Conservation (phyloP, 345 rosid genomes). For the Carallia pectinifolia region DNA sequence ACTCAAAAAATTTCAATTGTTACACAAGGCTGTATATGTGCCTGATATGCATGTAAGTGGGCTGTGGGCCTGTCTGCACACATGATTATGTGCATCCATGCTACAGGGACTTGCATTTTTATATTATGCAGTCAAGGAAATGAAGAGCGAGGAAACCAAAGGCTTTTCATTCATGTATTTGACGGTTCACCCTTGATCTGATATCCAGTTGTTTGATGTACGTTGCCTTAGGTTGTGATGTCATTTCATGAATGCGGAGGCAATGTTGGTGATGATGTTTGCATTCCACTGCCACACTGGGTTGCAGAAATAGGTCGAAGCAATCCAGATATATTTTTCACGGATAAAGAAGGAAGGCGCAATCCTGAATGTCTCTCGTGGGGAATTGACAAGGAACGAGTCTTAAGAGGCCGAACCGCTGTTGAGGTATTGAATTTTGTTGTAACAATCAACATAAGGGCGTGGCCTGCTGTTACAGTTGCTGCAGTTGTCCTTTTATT, state of each 20-base stretch:
- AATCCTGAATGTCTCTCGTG: constrained; percentile 97
- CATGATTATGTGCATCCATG: too few relatives aligned
- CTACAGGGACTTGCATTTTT: too few relatives aligned
- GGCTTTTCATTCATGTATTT: constrained; percentile 1
- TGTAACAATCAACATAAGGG: constrained; percentile 1
- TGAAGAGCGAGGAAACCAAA: background rate
- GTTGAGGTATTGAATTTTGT: constrained; percentile 59
- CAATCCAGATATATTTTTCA: constrained; percentile 90
- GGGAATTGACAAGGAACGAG: constrained; percentile 95
- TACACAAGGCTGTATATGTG: background rate
- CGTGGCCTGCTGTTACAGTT: background rate
- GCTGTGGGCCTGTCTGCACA: background rate
- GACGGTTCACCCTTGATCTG: constrained; percentile 20
- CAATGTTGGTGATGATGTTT: constrained; percentile 96
- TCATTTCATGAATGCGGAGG: constrained; percentile 99
- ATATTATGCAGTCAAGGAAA: background rate
- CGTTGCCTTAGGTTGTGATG: constrained; percentile 74
- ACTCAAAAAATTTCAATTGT: background rate
- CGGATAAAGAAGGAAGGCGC: constrained; percentile 95
- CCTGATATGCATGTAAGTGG: background rate
- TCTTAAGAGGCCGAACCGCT: constrained; percentile 89
- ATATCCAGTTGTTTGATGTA: constrained; percentile 11
- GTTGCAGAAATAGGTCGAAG: constrained; percentile 89
- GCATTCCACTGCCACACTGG: constrained; percentile 98
- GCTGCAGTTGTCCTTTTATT: constrained; percentile 11